A percentile compares a stretch with the other conserved stretches of the same genome.
phyloP scores from a whole-genome alignment of 371 early-diverging fungal genomes.

The Mortierella sp. region DNA sequence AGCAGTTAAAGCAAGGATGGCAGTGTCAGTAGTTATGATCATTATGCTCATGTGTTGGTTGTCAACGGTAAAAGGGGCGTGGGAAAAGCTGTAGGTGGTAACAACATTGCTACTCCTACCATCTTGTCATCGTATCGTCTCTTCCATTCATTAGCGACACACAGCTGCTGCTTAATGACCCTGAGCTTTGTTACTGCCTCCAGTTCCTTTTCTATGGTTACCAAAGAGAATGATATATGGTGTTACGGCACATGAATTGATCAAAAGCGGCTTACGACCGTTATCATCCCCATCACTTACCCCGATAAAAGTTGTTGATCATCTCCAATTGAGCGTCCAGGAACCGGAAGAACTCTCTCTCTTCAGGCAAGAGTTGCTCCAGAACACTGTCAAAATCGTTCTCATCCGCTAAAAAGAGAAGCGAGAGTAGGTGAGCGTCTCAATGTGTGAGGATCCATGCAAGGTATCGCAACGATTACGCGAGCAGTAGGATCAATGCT shows the following conservation, averaged over 20 bases:
- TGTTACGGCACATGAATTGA: neutral
- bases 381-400: constrained; percentile 60
- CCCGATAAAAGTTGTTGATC: constrained; percentile 40
- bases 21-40: neutral
- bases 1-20: neutral
- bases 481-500: neutral
- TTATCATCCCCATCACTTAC: constrained; percentile 6
- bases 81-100: no score
- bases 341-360: constrained; percentile 34
- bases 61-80: no score
- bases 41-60: no score
- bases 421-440: neutral
- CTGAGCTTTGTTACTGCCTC: constrained; percentile 53
- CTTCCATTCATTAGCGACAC: constrained; percentile 51
- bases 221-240: neutral
- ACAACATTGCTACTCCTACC: no score
- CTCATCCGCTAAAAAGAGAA: constrained; percentile 14
- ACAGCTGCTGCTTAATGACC: constrained; percentile 51
- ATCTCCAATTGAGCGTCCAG: constrained; percentile 33
- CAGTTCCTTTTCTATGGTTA: constrained; percentile 40
- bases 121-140: constrained; percentile 43
- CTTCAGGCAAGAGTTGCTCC: constrained; percentile 32
- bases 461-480: no score
- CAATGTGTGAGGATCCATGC: neutral
- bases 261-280: neutral